phyloP scores from a whole-genome alignment of 2,329 filamentous ascomycete species.

The Aureobasidium sp. region DNA sequence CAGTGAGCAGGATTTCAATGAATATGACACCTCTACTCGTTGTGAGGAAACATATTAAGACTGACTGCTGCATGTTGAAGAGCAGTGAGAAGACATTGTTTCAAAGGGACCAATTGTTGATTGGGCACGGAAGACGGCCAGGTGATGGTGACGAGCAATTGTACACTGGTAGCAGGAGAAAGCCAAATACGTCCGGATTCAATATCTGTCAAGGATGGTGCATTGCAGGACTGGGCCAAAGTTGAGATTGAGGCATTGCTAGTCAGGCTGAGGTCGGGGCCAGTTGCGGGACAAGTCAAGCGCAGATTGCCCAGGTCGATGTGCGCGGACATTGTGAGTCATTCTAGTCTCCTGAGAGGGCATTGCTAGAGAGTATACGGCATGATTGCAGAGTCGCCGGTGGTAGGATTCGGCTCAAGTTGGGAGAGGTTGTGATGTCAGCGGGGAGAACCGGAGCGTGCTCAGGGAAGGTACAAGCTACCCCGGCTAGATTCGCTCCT shows the following conservation, averaged over 20 bases:
- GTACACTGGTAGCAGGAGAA: neutral
- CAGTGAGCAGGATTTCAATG: neutral
- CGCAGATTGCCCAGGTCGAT: neutral
- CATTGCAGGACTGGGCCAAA: neutral
- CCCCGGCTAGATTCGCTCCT: neutral
- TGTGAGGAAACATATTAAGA: neutral
- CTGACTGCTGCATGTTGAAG: constrained; percentile 7
- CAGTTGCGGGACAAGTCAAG: constrained; percentile 3
- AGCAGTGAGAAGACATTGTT: neutral
- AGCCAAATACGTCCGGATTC: neutral
- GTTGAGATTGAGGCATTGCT: neutral
- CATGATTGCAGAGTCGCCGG: neutral
- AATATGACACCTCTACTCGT: neutral
- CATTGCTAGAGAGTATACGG: neutral
- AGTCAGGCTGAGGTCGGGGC: neutral
- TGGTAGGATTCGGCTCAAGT: neutral
- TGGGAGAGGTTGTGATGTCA: constrained; percentile 5
- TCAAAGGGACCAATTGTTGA: neutral
- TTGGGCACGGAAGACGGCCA: neutral
- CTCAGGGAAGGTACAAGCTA: neutral
- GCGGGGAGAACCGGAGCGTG: constrained; percentile 11
- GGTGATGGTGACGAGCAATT: neutral
- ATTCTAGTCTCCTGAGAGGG: neutral
- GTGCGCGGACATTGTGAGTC: neutral
- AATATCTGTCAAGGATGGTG: neutral